Base-by-base conservation (phyloP, 805 yeast species). In the Candida parachauliodes region DNA sequence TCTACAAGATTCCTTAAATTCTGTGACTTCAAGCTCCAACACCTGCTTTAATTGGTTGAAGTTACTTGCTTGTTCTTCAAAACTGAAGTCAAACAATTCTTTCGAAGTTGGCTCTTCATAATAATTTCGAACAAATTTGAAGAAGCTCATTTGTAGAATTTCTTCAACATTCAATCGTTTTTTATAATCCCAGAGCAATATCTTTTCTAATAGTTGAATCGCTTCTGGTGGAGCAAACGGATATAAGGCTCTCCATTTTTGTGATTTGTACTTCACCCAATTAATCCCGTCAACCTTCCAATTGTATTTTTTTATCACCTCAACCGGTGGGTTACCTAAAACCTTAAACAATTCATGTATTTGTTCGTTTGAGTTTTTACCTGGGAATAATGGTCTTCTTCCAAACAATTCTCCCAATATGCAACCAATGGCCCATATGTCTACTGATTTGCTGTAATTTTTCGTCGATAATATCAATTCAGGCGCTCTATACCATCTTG, bases 401-500 rank as follows among this genome's bases (percentile, higher is more conserved):
- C 88, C 86, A 46, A 83, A 85, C 34, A 89, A 65, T 57, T 89
- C 98, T 2, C 82, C 95, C 42, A 88, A 60, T 8, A 89, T 88
- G 53, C 97, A 89, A 1, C 97, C 98, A 8, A 82, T 77, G 0
- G 96, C 88, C 98, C 98, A 89, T 68, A 89, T 69, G 57, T 89
- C 98, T 32, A 89, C 83, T 17, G 72, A 57, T 39, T 83, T 83
- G 3, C 79, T 72, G 52, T 87, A 87, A 12, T 48, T 51, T 36
- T 68, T 72, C 40, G 74, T 69, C 8, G 84, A 72, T 23, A 88
- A 59, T 30, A 89, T 76, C 33, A 89, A 68, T 52, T 89, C 98
- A 0, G 98, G 98, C 0, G 97, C 96, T 31, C 98, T 69, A 52
- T 89, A 89, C 96, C 96, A 89, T 41, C 97, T 65, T 0, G 97